A percentile compares a stretch with the other conserved stretches of the same genome.
Evolutionary conservation across 441 rosid species (phyloP).

Genomic region (Croton setiger): DNA sequence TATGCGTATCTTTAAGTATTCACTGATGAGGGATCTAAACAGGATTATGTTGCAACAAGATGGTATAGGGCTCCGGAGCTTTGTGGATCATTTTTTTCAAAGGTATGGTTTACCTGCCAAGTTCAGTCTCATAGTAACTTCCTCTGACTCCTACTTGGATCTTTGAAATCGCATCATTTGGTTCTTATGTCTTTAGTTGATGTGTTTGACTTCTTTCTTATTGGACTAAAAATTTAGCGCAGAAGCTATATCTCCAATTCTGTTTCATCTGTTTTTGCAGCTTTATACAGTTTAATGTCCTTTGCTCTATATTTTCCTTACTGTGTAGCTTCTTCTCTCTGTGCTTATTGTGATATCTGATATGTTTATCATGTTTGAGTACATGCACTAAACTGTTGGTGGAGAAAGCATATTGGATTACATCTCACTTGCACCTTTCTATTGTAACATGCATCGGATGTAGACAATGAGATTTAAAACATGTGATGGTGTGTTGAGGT

Average conservation of each 20-base stretch:
- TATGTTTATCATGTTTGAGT: background rate
- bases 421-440: background rate
- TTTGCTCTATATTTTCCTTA: background rate
- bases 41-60: conserved; percentile 99
- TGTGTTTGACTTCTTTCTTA: background rate
- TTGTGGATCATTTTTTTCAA: conserved; percentile 95
- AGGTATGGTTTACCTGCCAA: conserved; percentile 45
- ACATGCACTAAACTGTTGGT: background rate
- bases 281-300: background rate
- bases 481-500: background rate
- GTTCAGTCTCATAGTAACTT: conserved; percentile 6
- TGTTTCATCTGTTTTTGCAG: background rate
- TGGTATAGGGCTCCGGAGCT: conserved; percentile 99
- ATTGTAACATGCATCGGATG: background rate
- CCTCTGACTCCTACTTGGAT: conserved; percentile 5
- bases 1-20: background rate
- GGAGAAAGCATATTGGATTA: background rate
- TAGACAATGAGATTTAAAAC: background rate
- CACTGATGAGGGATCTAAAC: conserved; percentile 17
- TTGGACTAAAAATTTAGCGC: background rate
- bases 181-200: background rate
- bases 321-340: background rate
- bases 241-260: background rate
- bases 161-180: background rate
- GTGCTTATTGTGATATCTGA: background rate